A percentile compares a stretch with the other conserved stretches of the same genome.
phyloP scores from a whole-genome alignment of 306 rosid species.

The Casuarina glauca region DNA sequence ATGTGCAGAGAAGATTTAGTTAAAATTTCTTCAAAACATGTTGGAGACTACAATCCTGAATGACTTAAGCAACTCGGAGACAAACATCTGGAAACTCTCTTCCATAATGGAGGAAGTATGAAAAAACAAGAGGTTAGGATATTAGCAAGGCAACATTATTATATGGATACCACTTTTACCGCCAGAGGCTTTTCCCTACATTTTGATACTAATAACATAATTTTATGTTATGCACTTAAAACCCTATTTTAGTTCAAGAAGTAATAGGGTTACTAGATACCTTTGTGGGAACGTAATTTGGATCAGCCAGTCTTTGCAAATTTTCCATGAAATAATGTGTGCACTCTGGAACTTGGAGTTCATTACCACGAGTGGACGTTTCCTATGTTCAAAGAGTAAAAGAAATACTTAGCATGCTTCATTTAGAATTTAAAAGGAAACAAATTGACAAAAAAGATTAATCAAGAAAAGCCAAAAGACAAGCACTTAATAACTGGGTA shows the following conservation, averaged over 20 bases:
- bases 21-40: neutral
- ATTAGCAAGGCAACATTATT: neutral
- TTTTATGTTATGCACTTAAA: neutral
- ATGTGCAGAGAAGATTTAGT: neutral
- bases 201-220: neutral
- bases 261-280: constrained; percentile 34
- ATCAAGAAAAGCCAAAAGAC: constrained; percentile 3
- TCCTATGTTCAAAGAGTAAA: constrained; percentile 57
- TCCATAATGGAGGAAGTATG: neutral
- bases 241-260: neutral
- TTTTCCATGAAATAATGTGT: constrained; percentile 90
- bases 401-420: neutral
- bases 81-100: neutral
- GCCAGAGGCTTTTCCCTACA: neutral
- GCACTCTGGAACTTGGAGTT: constrained; percentile 98
- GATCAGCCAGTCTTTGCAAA: constrained; percentile 76
- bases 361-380: constrained; percentile 86
- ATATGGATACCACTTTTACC: neutral
- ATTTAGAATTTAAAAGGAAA: constrained; percentile 8
- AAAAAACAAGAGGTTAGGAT: neutral
- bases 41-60: neutral
- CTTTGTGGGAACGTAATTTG: constrained; percentile 90
- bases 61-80: neutral
- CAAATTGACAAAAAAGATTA: neutral
- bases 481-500: constrained; percentile 2